These are phyloP conservation scores for Sechiopsis laciniata DNA, from an alignment of 306 rosid species.

Conservation along the genomic window DNA sequence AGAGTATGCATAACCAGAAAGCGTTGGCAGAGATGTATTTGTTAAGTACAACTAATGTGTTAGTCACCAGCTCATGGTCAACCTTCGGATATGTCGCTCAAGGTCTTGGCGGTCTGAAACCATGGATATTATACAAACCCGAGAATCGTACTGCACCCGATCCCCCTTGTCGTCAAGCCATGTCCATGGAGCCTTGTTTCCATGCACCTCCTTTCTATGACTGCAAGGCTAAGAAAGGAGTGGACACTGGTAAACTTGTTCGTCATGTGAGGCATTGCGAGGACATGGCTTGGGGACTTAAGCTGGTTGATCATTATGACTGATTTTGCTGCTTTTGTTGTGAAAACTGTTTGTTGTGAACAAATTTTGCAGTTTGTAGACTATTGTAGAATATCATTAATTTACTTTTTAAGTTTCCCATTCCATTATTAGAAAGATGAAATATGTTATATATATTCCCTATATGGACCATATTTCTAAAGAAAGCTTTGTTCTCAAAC, in stretches of 20 bases:
- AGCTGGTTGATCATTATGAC: constrained; percentile 21
- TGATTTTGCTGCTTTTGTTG: constrained; percentile 10
- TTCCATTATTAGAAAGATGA: not conserved
- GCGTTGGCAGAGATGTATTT: constrained; percentile 80
- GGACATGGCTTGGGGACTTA: constrained; percentile 27
- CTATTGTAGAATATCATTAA: not conserved
- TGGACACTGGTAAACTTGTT: constrained; percentile 48
- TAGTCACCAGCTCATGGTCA: constrained; percentile 75
- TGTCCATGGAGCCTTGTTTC: constrained; percentile 81
- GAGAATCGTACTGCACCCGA: constrained; percentile 45
- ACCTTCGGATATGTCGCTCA: constrained; percentile 85
- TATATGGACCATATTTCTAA: not conserved
- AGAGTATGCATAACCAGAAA: constrained; percentile 52
- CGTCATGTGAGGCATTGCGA: constrained; percentile 26
- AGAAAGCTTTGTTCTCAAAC: not conserved
- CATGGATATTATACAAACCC: constrained; percentile 69
- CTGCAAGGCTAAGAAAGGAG: constrained; percentile 68
- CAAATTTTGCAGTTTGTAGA: constrained; percentile 14
- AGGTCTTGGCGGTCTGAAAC: constrained; percentile 69
- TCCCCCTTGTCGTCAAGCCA: constrained; percentile 57
- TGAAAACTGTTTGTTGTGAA: not conserved
- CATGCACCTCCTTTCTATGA: constrained; percentile 84
- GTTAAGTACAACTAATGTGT: constrained; percentile 46
- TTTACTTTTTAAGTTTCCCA: not conserved
- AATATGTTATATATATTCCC: not conserved